Conservation (phyloP, 768 basidiomycete species). For the Amanita inopinata region DNA sequence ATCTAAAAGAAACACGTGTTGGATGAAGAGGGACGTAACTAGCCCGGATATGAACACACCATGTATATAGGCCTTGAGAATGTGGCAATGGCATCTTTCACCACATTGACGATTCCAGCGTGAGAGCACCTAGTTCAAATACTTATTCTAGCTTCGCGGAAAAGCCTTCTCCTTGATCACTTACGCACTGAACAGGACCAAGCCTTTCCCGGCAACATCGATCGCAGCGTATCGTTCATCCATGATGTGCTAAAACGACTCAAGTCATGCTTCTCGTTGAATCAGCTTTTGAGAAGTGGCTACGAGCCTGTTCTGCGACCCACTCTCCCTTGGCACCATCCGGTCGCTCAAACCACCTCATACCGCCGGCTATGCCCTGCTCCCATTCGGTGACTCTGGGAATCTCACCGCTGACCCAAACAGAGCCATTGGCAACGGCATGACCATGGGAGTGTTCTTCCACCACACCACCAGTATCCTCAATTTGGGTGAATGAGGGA, state of each 20-base stretch:
- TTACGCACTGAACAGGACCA: constrained; percentile 78
- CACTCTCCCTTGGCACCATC: constrained; percentile 25
- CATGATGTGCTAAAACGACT: constrained; percentile 50
- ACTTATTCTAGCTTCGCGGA: too few relatives aligned
- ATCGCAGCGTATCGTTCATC: constrained; percentile 75
- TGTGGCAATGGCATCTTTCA: constrained; percentile 53
- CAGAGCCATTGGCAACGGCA: constrained; percentile 46
- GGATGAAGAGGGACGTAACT: neutral
- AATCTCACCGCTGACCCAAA: constrained; percentile 79
- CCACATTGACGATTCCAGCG: constrained; percentile 80
- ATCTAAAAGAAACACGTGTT: constrained; percentile 31
- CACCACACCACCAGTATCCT: constrained; percentile 40
- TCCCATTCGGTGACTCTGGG: constrained; percentile 63
- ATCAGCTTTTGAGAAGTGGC: neutral
- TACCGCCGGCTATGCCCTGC: constrained; percentile 53
- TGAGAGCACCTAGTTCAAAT: constrained; percentile 37
- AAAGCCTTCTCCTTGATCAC: too few relatives aligned
- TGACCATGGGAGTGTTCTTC: constrained; percentile 55
- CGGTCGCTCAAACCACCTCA: constrained; percentile 43
- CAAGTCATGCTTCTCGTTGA: too few relatives aligned
- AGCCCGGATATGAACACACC: constrained; percentile 28
- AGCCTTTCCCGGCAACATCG: constrained; percentile 73
- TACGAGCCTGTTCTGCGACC: constrained; percentile 45
- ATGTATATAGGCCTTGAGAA: constrained; percentile 69
- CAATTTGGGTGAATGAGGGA: constrained; percentile 63